Percentiles rank a stretch among this genome's conserved stretches.
Conservation (phyloP, 176 grass and related monocot species). For the Ananas comosus region DNA sequence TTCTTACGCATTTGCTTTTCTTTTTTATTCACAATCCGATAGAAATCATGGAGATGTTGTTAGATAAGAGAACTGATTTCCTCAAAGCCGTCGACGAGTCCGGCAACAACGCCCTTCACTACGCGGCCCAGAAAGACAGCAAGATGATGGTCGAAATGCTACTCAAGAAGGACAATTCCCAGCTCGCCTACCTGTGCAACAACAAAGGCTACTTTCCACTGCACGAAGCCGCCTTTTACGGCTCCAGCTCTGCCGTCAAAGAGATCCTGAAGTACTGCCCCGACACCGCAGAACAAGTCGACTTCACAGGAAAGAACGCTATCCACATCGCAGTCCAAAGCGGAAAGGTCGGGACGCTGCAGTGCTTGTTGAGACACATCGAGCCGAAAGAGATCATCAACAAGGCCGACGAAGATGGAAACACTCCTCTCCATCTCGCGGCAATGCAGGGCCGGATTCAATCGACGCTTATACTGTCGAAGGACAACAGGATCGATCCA, state of each 20-base stretch:
- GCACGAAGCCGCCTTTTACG: conserved; percentile 37
- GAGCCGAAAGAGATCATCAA: conserved; percentile 36
- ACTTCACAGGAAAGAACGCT: conserved; percentile 26
- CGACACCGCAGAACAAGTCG: conserved; percentile 35
- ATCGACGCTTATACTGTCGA: conserved; percentile 20
- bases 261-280: conserved; percentile 40
- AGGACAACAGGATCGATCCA: conserved; percentile 16
- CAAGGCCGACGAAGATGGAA: conserved; percentile 33
- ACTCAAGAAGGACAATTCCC: conserved; percentile 19
- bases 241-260: conserved; percentile 29
- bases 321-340: conserved; percentile 30
- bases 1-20: not conserved
- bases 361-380: conserved; percentile 30
- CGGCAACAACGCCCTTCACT: conserved; percentile 53
- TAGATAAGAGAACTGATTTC: conserved; percentile 13
- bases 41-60: conserved; percentile 49
- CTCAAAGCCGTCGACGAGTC: conserved; percentile 23
- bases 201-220: conserved; percentile 6
- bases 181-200: conserved; percentile 37
- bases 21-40: not conserved
- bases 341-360: conserved; percentile 31
- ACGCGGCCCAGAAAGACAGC: conserved; percentile 53
- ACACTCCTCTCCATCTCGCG: conserved; percentile 45
- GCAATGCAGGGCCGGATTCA: conserved; percentile 23
- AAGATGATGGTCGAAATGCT: conserved; percentile 32